phyloP scores from a whole-genome alignment of 805 yeast genomes.

The Sporopachydermia lactativora region DNA sequence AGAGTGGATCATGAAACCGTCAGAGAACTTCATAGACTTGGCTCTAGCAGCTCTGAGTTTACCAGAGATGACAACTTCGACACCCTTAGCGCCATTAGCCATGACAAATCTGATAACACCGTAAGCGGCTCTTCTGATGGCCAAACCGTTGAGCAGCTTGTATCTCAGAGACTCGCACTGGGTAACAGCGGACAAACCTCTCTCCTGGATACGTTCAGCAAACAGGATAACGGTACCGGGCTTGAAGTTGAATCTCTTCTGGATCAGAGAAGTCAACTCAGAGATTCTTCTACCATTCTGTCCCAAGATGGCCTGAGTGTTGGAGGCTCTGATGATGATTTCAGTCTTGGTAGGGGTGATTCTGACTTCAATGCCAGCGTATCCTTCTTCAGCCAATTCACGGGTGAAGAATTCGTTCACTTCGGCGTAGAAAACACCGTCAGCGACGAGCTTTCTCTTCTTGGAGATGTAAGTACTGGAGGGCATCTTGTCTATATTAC shows the following conservation, averaged over 20 bases:
- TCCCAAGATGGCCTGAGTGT: slow-evolving; percentile 97
- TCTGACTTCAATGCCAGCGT: slow-evolving; percentile 99
- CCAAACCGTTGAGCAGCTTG: slow-evolving; percentile 97
- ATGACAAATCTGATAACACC: slow-evolving; percentile 99
- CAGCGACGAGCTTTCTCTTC: slow-evolving; percentile 99
- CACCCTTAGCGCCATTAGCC: slow-evolving; percentile 99
- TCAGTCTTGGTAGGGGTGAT: slow-evolving; percentile 96
- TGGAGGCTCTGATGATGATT: slow-evolving; percentile 97
- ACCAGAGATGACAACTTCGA: slow-evolving; percentile 99
- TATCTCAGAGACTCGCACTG: slow-evolving; percentile 98
- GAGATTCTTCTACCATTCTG: slow-evolving; percentile 99
- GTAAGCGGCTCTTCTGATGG: slow-evolving; percentile 99
- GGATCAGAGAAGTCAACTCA: slow-evolving; percentile 93
- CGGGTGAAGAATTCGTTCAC: slow-evolving; percentile 99
- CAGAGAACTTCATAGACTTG: slow-evolving; percentile 98
- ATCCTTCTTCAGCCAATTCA: slow-evolving; percentile 99
- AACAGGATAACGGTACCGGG: slow-evolving; percentile 87
- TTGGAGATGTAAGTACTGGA: slow-evolving; percentile 56
- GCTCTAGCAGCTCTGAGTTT: slow-evolving; percentile 99
- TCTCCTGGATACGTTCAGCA: slow-evolving; percentile 99
- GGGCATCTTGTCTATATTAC: slow-evolving; percentile 10
- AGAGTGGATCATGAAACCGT: slow-evolving; percentile 99
- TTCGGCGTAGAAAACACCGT: slow-evolving; percentile 99
- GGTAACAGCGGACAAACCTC: slow-evolving; percentile 99
- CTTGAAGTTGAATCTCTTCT: slow-evolving; percentile 96